Base-by-base conservation (phyloP, 2,329 filamentous ascomycete genomes). In the Penicillium sp. region DNA sequence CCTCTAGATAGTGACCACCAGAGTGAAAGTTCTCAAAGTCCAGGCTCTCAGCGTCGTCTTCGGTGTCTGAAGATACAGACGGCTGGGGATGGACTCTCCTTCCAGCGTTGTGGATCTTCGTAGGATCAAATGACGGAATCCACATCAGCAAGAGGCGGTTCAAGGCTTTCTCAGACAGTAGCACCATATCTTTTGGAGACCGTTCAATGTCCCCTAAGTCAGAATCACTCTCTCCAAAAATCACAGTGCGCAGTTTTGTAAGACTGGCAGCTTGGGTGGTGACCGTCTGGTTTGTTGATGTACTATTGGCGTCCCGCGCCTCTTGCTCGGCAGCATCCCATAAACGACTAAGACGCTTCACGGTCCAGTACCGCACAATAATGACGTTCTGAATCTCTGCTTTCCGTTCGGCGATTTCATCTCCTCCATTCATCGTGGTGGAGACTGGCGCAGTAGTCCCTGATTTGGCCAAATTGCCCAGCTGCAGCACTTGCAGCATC, bases 341-440 rank as follows among this genome's bases (percentile, higher is more conserved):
- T 16, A 76, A 54, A 6, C 65, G 56, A 49, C 72, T 68, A 16
- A 74, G 61, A n/a, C 66, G 65, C 42, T 67, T 72, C 47, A 68
- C 59, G 6, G 73, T 69, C 69, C 71, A 75, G 52, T 74, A 73
- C 38, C 72, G 65, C n/a, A 74, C 65, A 38, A 76, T 70, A n/a
- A 76, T 63, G 63, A 74, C 72, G 46, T 74, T 76, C 53, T 76
- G 73, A 4, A 66, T 67, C 49, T 75, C 74, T 2, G 68, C 70
- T 48, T 73, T 70, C 48, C 75, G 73, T 58, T 74, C 71, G 9
- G 65, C 66, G 49, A 74, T 65, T 13, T 61, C 52, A 44, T 73
- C 69, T 3, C 70, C 65, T 57, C 46, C 56, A n/a, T 18, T 53
- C 29, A 49, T 58, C 31, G 47, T 33, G 13, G 45, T 28, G n/a